Conservation (phyloP, 2,329 filamentous ascomycete species). For the Fusarium denticulatum region DNA sequence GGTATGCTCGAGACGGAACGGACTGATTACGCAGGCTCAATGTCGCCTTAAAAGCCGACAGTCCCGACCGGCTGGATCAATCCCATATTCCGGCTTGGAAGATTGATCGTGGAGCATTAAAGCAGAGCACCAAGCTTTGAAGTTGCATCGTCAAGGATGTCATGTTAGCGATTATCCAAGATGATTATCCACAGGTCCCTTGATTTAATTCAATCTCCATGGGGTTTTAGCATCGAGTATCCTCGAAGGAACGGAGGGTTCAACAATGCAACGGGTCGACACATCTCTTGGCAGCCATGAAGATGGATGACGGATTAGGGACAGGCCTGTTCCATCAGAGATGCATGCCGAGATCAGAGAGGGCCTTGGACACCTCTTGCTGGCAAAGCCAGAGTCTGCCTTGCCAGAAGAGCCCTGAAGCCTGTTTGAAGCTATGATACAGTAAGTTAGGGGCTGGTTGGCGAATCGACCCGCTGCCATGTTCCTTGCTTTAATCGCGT, state of each 20-base stretch:
- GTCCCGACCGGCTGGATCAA: not conserved
- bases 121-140: not conserved
- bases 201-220: not conserved
- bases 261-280: conserved; percentile 5
- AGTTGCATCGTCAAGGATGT: not conserved
- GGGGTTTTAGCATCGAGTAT: conserved; percentile 1
- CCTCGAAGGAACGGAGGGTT: not conserved
- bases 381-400: conserved; percentile 10
- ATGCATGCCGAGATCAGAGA: not conserved
- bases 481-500: conserved; percentile 2
- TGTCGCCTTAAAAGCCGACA: not conserved
- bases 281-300: conserved; percentile 19
- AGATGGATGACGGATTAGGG: not conserved
- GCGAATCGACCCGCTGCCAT: conserved; percentile 16
- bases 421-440: conserved; percentile 8
- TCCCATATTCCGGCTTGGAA: not conserved
- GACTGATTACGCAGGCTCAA: not conserved
- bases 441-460: not conserved
- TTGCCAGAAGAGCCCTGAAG: conserved; percentile 8
- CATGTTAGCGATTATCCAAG: not conserved
- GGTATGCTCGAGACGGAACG: not conserved
- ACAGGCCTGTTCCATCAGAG: not conserved
- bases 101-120: not conserved
- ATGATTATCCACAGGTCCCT: conserved; percentile 15
- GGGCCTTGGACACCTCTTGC: not conserved